Conservation (phyloP, 1,139 yeast species). For the Sugiyamaella grinbergsii region DNA sequence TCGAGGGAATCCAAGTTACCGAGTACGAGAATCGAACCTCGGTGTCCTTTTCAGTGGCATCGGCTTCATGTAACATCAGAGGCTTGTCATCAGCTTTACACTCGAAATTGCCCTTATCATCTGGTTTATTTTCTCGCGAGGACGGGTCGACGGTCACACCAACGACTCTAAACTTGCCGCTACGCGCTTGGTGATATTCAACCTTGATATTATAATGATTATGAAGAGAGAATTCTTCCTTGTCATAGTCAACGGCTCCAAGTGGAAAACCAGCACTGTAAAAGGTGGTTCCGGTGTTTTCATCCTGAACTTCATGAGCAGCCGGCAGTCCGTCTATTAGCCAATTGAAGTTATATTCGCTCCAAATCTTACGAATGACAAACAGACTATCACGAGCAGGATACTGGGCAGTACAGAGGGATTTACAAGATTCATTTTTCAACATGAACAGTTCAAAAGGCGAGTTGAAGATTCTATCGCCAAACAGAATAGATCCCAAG, state of each 20-base stretch:
- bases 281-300: constrained; percentile 41
- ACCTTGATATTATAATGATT: constrained; percentile 79
- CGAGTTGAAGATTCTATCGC: constrained; percentile 92
- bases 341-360: constrained; percentile 91
- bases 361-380: constrained; percentile 73
- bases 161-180: constrained; percentile 76
- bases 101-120: constrained; percentile 41
- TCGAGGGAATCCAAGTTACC: constrained; percentile 64
- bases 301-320: constrained; percentile 59
- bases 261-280: constrained; percentile 82
- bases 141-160: constrained; percentile 79
- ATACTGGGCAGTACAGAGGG: constrained; percentile 62
- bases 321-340: constrained; percentile 93
- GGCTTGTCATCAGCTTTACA: constrained; percentile 46
- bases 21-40: constrained; percentile 62
- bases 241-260: constrained; percentile 57
- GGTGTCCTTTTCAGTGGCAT: constrained; percentile 42
- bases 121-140: constrained; percentile 55
- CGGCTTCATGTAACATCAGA: constrained; percentile 41
- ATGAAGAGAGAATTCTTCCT: constrained; percentile 49
- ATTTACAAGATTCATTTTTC: constrained; percentile 64
- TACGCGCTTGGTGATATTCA: constrained; percentile 80
- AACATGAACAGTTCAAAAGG: constrained; percentile 83
- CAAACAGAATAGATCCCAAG: constrained; percentile 88
- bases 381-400: constrained; percentile 68